Evolutionary conservation across 768 basidiomycete genomes (phyloP), one percentile per base, ranked within the genome.

Genomic region (Lactarius quietus): DNA sequence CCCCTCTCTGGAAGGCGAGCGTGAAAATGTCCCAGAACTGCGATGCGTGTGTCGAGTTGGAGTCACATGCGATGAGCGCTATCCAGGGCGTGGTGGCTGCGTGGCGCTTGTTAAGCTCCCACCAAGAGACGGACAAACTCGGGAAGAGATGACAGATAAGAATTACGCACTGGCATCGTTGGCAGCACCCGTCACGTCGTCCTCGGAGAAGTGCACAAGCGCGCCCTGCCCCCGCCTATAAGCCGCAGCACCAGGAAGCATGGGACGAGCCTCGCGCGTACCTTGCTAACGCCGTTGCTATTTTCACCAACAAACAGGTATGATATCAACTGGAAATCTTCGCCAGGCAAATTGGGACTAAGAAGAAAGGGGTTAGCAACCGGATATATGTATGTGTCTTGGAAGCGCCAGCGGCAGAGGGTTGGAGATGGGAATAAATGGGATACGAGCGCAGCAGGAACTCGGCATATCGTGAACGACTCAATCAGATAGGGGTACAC

Each of bases 1-100:
- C 95, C 6, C 95, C 95, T 67, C 84, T 80, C 67, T 89, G 85
- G 48, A 82, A 79, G 26, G 92, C 93, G 48, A 92, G 80, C 0
- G 91, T 92, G 75, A 97, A 93, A 59, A 95, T 83, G 73, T 97
- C 94, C 56, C 79, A 74, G 3, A 83, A 79, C 59, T 78, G 73
- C 1, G 86, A 85, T 3, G 84, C 78, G 65, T 83, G 77, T 18
- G 91, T 91, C 20, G 87, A 81, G 74, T 95, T 94, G 62, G 73
- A 72, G 72, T 95, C 93, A 74, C 94, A 96, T 3, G 86, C 83
- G 57, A 97, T 83, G 68, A 95, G 81, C 15, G 95, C 95, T 70
- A 97, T 90, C 93, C 94, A 97, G 4, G 95, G 93, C 0, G 93
- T 92, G 6, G 77, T 80, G 3, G 90, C 89, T 83, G 69, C 31